Evolutionary conservation across 257 asterid genomes (phyloP).

Genomic region (Hygrophila difformis): DNA sequence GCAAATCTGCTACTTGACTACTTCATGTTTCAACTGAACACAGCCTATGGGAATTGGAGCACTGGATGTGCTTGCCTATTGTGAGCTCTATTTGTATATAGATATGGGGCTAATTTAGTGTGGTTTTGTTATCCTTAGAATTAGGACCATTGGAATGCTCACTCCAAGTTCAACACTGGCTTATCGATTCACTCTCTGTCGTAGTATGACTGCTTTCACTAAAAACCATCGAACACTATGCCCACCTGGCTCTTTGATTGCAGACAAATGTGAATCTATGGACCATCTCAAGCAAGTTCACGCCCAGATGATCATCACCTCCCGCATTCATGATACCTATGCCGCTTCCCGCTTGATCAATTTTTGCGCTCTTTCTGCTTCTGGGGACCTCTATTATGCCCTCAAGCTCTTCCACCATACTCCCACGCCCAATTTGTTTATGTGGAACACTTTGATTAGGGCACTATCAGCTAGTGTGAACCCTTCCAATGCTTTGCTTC

Average conservation of each 20-base stretch:
- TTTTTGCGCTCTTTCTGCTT: constrained; percentile 57
- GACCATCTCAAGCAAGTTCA: constrained; percentile 68
- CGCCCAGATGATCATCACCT: constrained; percentile 61
- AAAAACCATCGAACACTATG: no score
- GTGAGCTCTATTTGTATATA: no score
- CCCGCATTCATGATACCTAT: constrained; percentile 55
- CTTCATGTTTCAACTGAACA: no score
- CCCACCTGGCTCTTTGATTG: no score
- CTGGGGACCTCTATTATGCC: constrained; percentile 55
- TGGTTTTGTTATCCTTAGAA: no score
- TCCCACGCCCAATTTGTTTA: constrained; percentile 47
- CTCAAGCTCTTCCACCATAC: constrained; percentile 30
- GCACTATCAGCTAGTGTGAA: constrained; percentile 37
- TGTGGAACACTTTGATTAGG: constrained; percentile 90
- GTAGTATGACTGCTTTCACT: not conserved
- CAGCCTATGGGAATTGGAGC: no score
- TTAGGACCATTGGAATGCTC: no score
- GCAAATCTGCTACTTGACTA: no score
- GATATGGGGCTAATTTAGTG: no score
- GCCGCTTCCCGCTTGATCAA: constrained; percentile 78
- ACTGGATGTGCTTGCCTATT: no score
- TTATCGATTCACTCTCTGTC: no score
- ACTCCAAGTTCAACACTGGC: no score
- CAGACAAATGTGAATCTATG: constrained; percentile 54
- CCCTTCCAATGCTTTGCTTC: constrained; percentile 36